Evolutionary conservation across 139 green algal genomes (phyloP), one percentile per base, ranked within the genome.

Genomic region (Pseudopediastrum boryanum): DNA sequence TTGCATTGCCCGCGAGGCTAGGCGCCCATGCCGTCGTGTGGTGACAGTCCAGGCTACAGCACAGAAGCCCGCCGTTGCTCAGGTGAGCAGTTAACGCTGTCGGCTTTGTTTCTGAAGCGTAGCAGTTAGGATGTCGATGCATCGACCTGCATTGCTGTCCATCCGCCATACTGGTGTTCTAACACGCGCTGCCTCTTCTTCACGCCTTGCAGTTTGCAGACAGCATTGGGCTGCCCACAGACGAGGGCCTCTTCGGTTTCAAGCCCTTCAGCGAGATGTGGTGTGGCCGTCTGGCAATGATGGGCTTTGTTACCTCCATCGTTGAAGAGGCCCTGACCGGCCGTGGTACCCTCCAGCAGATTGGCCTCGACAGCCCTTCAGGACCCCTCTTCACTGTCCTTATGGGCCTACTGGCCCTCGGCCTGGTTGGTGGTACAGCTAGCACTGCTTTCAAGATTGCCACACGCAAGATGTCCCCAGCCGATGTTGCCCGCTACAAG

Each of bases 221-320:
- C 21, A 77, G 63, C 50, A 86, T 94, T 29, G 88, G 88, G 2
- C 80, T 94, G 69, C 83, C 84, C 4, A 88, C 86, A 13, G 77
- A 87, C 21, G 90, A 94, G 63, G 89, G 90, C 23, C 58, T 90
- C 4, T 94, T 94, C 68, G 90, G 90, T 19, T 94, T 94, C 83
- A 88, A 81, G 23, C 90, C 90, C 9, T 93, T 93, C 68, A 62
- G 80, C 12, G 90, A 94, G 85, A 74, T 89, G 33, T 94, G 87
- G 85, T 82, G 82, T 0, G 87, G 89, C 10, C 86, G 90, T 29
- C 84, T 89, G 73, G 87, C 88, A 9, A 92, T 92, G 90, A 78
- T 91, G 44, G 90, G 90, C 48, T 93, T 93, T 74, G 64, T 91
- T 1, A 78, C 72, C 13, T 77, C 33, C 58, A 83, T 92, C 19